Conservation (phyloP, 805 yeast species). For the Yamadazyma laniorum region DNA sequence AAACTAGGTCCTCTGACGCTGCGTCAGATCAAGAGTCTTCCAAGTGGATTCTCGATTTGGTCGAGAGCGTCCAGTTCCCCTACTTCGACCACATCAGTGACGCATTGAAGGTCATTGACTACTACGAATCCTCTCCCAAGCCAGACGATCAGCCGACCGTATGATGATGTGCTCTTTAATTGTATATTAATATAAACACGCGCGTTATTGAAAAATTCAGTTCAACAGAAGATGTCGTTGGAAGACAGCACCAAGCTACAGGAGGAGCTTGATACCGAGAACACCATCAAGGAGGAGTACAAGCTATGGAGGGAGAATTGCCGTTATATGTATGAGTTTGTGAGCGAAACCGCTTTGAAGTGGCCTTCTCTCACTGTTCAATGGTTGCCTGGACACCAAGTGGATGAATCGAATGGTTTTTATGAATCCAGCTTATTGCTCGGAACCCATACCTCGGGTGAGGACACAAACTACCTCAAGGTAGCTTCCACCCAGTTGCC, state of each 20-base stretch:
- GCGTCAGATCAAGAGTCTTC: constrained; percentile 12
- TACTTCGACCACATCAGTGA: constrained; percentile 38
- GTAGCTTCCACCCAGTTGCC: constrained; percentile 64
- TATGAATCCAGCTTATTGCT: constrained; percentile 53
- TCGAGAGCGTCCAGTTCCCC: constrained; percentile 27
- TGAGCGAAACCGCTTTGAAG: constrained; percentile 71
- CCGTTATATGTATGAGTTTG: constrained; percentile 78
- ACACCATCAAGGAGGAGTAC: constrained; percentile 62
- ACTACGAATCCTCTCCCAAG: constrained; percentile 21
- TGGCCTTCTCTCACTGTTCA: constrained; percentile 84
- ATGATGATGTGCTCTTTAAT: too few species aligned
- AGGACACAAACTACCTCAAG: constrained; percentile 63
- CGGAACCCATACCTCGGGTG: constrained; percentile 75
- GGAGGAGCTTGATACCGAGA: constrained; percentile 30
- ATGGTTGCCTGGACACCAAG: constrained; percentile 57
- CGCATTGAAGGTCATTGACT: constrained; percentile 39
- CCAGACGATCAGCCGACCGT: background rate
- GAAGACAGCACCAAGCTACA: constrained; percentile 1
- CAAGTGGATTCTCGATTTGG: constrained; percentile 20
- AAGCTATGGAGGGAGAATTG: constrained; percentile 80
- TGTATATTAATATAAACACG: too few species aligned
- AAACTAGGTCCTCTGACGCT: background rate
- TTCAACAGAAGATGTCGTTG: too few species aligned
- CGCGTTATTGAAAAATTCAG: too few species aligned
- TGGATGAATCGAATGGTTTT: constrained; percentile 21